A percentile compares a stretch with the other conserved stretches of the same genome.
These are phyloP conservation scores for Pseudovirgaria hyperparasitica DNA, from an alignment of 2,329 filamentous ascomycete genomes.

Conservation along the genomic window DNA sequence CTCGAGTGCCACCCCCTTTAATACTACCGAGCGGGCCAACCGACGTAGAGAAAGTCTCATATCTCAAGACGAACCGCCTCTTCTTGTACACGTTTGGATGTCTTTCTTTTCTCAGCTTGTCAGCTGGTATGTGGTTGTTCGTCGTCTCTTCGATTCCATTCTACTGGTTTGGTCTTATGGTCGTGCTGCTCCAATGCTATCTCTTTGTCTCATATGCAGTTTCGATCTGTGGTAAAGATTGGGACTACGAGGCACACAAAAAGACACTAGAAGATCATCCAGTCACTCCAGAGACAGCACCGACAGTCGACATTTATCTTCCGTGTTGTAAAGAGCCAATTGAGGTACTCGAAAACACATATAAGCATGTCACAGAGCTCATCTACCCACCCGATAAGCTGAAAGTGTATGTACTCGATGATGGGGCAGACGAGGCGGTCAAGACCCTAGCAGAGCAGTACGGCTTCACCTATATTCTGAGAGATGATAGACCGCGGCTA, in stretches of 20 bases:
- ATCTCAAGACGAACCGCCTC: constrained; percentile 27
- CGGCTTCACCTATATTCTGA: constrained; percentile 28
- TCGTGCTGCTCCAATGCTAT: constrained; percentile 27
- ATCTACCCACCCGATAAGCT: constrained; percentile 25
- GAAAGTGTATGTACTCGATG: constrained; percentile 28
- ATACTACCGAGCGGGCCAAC: constrained; percentile 26
- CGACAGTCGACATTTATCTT: constrained; percentile 29
- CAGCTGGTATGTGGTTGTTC: constrained; percentile 32
- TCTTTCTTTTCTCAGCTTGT: constrained; percentile 28
- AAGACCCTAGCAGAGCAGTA: constrained; percentile 18
- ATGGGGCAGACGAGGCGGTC: constrained; percentile 22
- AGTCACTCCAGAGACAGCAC: constrained; percentile 21
- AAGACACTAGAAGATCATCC: constrained; percentile 17
- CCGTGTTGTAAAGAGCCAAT: constrained; percentile 31
- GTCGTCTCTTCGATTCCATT: constrained; percentile 23
- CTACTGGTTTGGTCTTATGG: constrained; percentile 27
- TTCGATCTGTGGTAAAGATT: constrained; percentile 27
- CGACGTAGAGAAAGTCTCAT: constrained; percentile 27
- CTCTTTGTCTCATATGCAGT: constrained; percentile 31
- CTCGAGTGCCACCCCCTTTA: constrained; percentile 18
- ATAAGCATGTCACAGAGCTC: constrained; percentile 20
- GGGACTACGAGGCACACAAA: constrained; percentile 24
- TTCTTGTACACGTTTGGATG: constrained; percentile 29
- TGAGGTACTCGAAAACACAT: constrained; percentile 27
- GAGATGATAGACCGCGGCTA: constrained; percentile 28